Percentiles rank a stretch among this genome's conserved stretches.
Conservation (phyloP, 2,329 filamentous ascomycete species). For the Fusarium verrucosum region DNA sequence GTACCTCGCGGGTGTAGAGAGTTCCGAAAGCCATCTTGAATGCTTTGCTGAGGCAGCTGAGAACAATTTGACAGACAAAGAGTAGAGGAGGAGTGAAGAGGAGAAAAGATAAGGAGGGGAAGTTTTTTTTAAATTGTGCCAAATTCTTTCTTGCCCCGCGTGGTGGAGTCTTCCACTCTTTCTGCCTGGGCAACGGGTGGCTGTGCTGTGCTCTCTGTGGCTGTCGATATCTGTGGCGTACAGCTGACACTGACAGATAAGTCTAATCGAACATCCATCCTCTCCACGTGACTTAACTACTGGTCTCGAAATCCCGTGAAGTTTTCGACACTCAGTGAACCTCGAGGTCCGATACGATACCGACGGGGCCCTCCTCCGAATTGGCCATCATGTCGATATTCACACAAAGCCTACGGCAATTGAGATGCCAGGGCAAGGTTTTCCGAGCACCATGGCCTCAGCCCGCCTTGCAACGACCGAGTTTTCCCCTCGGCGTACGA, state of each 20-base stretch:
- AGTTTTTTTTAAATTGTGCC: constrained; percentile 50
- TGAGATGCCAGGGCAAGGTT: constrained; percentile 49
- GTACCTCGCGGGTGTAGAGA: constrained; percentile 88
- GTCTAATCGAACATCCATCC: background rate
- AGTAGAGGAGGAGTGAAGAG: constrained; percentile 37
- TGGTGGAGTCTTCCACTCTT: constrained; percentile 37
- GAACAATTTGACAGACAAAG: constrained; percentile 43
- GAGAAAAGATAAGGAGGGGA: constrained; percentile 39
- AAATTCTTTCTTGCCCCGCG: constrained; percentile 50
- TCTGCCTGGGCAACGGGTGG: constrained; percentile 44
- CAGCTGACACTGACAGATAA: no score
- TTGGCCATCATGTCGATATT: constrained; percentile 50
- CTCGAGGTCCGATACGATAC: constrained; percentile 38
- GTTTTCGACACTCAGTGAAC: constrained; percentile 41
- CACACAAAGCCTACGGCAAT: constrained; percentile 48
- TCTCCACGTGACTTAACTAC: constrained; percentile 45
- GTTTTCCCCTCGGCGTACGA: constrained; percentile 43
- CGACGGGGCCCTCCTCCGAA: constrained; percentile 39
- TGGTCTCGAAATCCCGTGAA: constrained; percentile 34
- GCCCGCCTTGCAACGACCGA: constrained; percentile 36
- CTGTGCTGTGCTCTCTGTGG: constrained; percentile 19
- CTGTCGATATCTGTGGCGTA: constrained; percentile 24
- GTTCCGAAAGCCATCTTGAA: constrained; percentile 95
- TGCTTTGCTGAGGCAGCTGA: constrained; percentile 45
- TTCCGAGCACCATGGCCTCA: constrained; percentile 46